Conservation (phyloP, 2,329 filamentous ascomycete genomes). For the Penicillium sp. region DNA sequence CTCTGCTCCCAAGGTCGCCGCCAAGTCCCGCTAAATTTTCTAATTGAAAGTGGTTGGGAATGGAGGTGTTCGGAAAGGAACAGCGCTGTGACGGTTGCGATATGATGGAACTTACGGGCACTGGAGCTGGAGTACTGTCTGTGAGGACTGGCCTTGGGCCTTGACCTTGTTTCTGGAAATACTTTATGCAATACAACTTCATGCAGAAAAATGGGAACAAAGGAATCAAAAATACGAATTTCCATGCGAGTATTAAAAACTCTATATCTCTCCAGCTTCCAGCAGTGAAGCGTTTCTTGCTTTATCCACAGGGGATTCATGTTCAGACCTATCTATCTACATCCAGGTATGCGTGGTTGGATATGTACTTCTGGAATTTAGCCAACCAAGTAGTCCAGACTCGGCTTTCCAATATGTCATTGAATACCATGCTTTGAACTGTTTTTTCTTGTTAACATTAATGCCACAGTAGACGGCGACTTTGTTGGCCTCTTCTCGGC, state of each 20-base stretch:
- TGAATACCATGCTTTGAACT: not conserved
- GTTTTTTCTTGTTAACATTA: not conserved
- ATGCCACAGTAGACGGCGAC: not conserved
- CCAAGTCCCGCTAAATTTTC: slow-evolving; percentile 74
- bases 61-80: slow-evolving; percentile 26
- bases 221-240: slow-evolving; percentile 27
- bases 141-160: slow-evolving; percentile 24
- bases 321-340: not conserved
- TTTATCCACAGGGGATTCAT: not conserved
- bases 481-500: not conserved
- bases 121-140: slow-evolving; percentile 31
- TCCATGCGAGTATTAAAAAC: slow-evolving; percentile 18
- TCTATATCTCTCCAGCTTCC: not conserved
- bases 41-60: slow-evolving; percentile 30
- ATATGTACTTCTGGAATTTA: not conserved
- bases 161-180: slow-evolving; percentile 27
- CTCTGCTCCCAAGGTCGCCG: slow-evolving; percentile 77
- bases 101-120: slow-evolving; percentile 30
- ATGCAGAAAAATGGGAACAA: slow-evolving; percentile 30
- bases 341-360: not conserved
- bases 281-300: slow-evolving; percentile 2
- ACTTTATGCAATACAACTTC: slow-evolving; percentile 28
- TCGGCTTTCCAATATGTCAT: not conserved
- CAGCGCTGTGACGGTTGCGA: slow-evolving; percentile 28
- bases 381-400: slow-evolving; percentile 5